Conservation (phyloP, 768 basidiomycete genomes). For the Rubroboletus pulcherrimus region DNA sequence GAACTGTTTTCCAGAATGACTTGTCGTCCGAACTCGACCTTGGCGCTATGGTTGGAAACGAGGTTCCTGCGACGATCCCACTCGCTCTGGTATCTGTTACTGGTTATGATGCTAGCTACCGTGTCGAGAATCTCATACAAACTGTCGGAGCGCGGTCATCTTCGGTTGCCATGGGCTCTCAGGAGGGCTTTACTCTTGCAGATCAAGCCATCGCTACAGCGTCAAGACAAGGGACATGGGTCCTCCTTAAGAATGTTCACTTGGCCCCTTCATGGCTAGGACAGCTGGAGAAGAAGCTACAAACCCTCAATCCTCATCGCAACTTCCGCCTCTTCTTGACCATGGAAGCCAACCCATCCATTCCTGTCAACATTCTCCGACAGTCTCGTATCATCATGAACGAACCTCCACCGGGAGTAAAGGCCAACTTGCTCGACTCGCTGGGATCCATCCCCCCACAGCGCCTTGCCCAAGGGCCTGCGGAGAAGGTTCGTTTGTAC, state of each 20-base stretch:
- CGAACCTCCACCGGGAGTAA: conserved; percentile 95
- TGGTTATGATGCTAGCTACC: conserved; percentile 98
- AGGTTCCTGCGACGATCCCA: conserved; percentile 78
- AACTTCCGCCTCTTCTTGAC: conserved; percentile 97
- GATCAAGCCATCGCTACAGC: conserved; percentile 95
- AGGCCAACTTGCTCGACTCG: conserved; percentile 92
- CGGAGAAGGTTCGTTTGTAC: conserved; percentile 89
- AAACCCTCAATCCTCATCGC: conserved; percentile 83
- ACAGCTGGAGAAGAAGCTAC: conserved; percentile 93
- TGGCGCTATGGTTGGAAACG: conserved; percentile 68
- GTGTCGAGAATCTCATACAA: conserved; percentile 83
- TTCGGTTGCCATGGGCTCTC: conserved; percentile 97
- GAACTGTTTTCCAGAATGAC: conserved; percentile 73
- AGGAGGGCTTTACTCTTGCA: conserved; percentile 93
- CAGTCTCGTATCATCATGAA: conserved; percentile 98
- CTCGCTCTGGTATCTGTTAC: conserved; percentile 89
- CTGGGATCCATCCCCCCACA: conserved; percentile 67
- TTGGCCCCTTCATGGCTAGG: conserved; percentile 94
- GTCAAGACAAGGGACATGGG: conserved; percentile 92
- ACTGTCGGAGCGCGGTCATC: conserved; percentile 72
- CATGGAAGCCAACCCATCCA: conserved; percentile 93
- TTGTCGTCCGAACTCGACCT: conserved; percentile 80
- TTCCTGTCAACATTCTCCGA: conserved; percentile 94
- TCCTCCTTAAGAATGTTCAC: conserved; percentile 96
- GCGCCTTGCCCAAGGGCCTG: conserved; percentile 79